Evolutionary conservation across 805 yeast genomes (phyloP), one percentile per base, ranked within the genome.

Genomic region (Ogataea nonfermentans): DNA sequence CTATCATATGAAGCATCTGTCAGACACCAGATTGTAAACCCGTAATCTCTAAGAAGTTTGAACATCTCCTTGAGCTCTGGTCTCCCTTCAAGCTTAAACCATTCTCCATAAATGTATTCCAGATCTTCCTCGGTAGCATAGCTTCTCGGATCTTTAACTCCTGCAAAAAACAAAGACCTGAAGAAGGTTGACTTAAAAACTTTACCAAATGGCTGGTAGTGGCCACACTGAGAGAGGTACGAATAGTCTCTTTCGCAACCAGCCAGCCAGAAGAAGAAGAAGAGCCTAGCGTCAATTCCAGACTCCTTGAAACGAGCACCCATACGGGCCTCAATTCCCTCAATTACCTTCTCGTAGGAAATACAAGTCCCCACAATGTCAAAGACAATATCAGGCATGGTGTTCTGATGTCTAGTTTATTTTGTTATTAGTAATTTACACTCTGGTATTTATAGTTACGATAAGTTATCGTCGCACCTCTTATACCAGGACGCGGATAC

Each of bases 211-310:
- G 51, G 41, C 28, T 51, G 51, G 22, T 53, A 53, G 29, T 39
- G 48, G 15, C 53, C 54, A 29, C 35, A 40, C 28, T 40, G 48
- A 9, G 51, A 46, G 12, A 53, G 42, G 31, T 40, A 53, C 9
- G 57, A 28, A 49, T 52, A 59, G 44, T 89, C 89, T 96, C 96
- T 88, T 3, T 91, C 90, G 82, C 91, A 80, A 11, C 96, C 96
- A 39, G 44, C 46, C 5, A 43, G 29, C 52, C 52, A 48, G 31
- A 46, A 47, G 29, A 27, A 39, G 32, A 48, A 48, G 32, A 48
- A 48, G 10, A 53, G 22, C n/a, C 51, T 43, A 15, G 55, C 17
- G 32, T 52, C 52, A 31, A 56, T 52, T 6, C 49, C 49, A 7
- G 51, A 48, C 10, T 32, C 28, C 16, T 48, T 50, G 39, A 56